A percentile compares a stretch with the other conserved stretches of the same genome.
phyloP scores from a whole-genome alignment of 768 basidiomycete genomes.

The Dentipellis sp. region DNA sequence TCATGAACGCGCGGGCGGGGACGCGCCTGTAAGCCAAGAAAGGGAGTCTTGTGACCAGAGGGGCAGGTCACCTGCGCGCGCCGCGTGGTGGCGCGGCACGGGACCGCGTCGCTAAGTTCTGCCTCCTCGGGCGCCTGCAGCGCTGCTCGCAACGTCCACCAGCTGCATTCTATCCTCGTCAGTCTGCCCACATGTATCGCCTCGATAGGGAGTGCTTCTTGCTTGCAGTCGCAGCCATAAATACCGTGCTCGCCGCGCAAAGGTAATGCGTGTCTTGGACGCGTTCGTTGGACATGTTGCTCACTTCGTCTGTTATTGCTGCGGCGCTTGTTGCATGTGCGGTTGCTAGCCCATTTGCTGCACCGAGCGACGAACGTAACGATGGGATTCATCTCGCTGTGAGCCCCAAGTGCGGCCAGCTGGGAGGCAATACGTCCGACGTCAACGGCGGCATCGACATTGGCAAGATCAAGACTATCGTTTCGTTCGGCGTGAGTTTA shows the following conservation, averaged over 20 bases:
- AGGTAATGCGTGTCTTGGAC: neutral
- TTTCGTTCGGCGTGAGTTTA: constrained; percentile 37
- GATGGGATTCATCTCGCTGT: constrained; percentile 35
- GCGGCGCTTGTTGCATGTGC: neutral
- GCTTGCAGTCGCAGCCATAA: neutral
- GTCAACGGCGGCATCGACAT: constrained; percentile 39
- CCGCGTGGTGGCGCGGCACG: neutral
- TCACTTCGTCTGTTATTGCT: neutral
- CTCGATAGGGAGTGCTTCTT: neutral
- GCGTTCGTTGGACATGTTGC: neutral
- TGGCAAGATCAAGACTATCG: constrained; percentile 32
- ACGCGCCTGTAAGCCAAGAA: neutral
- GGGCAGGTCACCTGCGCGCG: neutral
- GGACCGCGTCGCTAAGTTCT: neutral
- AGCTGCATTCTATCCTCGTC: neutral
- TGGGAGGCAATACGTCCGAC: constrained; percentile 32
- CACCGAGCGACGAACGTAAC: neutral
- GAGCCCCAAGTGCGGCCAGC: constrained; percentile 32
- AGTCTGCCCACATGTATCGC: neutral
- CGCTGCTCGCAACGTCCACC: neutral
- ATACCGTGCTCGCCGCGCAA: neutral
- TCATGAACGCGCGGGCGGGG: too few relatives aligned
- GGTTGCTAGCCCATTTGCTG: neutral
- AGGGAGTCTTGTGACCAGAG: neutral
- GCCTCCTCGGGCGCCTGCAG: neutral